phyloP scores from a whole-genome alignment of 1,139 yeast species.

The Meyerozyma carpophila region DNA sequence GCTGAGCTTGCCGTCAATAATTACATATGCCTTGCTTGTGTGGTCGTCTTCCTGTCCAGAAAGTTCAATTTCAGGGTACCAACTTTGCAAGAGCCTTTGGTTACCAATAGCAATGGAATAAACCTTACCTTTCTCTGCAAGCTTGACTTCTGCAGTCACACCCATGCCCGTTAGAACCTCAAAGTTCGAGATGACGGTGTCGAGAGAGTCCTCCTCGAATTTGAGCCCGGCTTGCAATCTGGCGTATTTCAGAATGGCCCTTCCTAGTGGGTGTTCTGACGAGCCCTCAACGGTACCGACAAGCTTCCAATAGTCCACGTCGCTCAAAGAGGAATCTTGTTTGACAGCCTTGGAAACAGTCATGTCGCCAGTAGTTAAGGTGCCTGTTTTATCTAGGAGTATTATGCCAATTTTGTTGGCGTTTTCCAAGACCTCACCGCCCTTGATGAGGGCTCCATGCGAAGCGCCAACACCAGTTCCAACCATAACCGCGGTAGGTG shows the following conservation, averaged over 20 bases:
- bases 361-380: conserved; percentile 86
- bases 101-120: conserved; percentile 54
- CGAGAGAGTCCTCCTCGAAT: conserved; percentile 31
- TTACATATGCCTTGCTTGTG: conserved; percentile 27
- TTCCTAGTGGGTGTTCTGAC: conserved; percentile 88
- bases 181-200: conserved; percentile 31
- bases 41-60: conserved; percentile 7
- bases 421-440: conserved; percentile 83
- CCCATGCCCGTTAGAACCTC: conserved; percentile 70
- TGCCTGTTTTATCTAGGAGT: conserved; percentile 94
- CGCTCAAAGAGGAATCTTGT: conserved; percentile 8
- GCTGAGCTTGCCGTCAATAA: conserved; percentile 49
- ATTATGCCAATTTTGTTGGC: conserved; percentile 63
- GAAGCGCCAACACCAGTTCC: conserved; percentile 96
- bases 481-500: conserved; percentile 98
- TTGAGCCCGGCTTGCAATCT: conserved; percentile 18
- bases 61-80: conserved; percentile 11
- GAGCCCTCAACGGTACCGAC: conserved; percentile 60
- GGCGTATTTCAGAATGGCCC: conserved; percentile 49
- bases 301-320: conserved; percentile 48
- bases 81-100: conserved; percentile 34
- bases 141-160: conserved; percentile 42
- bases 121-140: conserved; percentile 10
- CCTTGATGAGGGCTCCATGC: conserved; percentile 86
- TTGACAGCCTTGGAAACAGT: conserved; percentile 31